Base-by-base conservation (phyloP, 768 basidiomycete species). In the Trametopsis cervina region DNA sequence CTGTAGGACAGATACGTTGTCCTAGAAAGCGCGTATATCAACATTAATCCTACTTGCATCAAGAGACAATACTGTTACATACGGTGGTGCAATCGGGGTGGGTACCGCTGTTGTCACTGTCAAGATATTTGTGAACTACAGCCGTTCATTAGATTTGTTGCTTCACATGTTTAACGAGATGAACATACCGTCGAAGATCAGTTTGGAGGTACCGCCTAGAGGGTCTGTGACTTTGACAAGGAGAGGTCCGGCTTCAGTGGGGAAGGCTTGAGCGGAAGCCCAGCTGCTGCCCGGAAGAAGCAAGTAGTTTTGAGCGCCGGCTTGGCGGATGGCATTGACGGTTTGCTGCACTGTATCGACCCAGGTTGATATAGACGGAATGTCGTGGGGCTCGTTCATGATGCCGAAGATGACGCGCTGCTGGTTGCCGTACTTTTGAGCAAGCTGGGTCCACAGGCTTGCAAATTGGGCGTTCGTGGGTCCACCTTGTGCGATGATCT, bases 351-450 rank as follows among this genome's bases (percentile, higher is more conserved):
- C 66, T 43, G 62, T 57, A 49, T 57, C 57, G 10, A 60, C 68
- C 68, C 66, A 68, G 20, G 57, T 56, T 6, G 56, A 55, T 42
- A 70, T 55, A 50, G 69, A 61, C 23, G 63, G 62, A 26, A 74
- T 52, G 47, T 75, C 71, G 51, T 74, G 72, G 2, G 73, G 73
- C 60, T 75, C 72, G 55, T 73, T 74, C 72, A 73, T 74, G 51
- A 71, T 59, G 27, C 53, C 49, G 43, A 57, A 58, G 46, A 74
- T 70, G 50, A 71, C 59, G 33, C 63, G 65, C 10, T 58, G 41
- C 40, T 72, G 54, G 24, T 46, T 53, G 29, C 60, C 63, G 55
- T 73, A 74, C 47, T 69, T 61, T 21, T 55, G 50, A 7, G 71
- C 71, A 21, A 74, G 54, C 46, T 67, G 64, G 9, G 60, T 62